Conservation (phyloP, 2,329 filamentous ascomycete genomes). For the Fusarium torulosum region DNA sequence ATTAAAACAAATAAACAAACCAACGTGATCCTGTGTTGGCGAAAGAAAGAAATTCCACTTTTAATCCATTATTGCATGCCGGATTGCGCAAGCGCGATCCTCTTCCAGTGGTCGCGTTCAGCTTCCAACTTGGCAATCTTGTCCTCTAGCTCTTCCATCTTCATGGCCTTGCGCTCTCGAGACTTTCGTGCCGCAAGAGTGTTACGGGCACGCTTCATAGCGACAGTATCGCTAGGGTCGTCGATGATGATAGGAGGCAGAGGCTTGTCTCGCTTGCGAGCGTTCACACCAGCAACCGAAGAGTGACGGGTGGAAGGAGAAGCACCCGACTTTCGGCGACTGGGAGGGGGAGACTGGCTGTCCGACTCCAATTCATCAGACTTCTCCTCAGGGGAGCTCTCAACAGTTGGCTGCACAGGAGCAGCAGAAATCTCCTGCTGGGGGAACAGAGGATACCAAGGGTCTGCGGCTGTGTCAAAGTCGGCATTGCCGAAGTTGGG, state of each 20-base stretch:
- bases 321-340: slow-evolving; percentile 61
- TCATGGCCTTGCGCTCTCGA: slow-evolving; percentile 84
- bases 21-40: slow-evolving; percentile 40
- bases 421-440: slow-evolving; percentile 57
- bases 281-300: slow-evolving; percentile 75
- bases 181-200: slow-evolving; percentile 95
- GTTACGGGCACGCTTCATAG: slow-evolving; percentile 93
- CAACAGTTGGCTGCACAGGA: slow-evolving; percentile 48
- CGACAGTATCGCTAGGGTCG: slow-evolving; percentile 79
- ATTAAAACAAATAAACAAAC: slow-evolving; percentile 36
- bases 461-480: slow-evolving; percentile 63
- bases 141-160: slow-evolving; percentile 79
- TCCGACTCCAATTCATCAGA: slow-evolving; percentile 64
- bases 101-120: slow-evolving; percentile 76
- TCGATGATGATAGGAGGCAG: slow-evolving; percentile 82
- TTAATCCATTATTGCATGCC: slow-evolving; percentile 50
- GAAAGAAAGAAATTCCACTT: slow-evolving; percentile 51
- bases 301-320: slow-evolving; percentile 72
- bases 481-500: slow-evolving; percentile 77
- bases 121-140: slow-evolving; percentile 77
- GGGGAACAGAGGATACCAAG: slow-evolving; percentile 83
- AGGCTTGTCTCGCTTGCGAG: slow-evolving; percentile 84
- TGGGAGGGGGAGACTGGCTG: slow-evolving; percentile 55
- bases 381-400: slow-evolving; percentile 59
- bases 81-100: slow-evolving; percentile 61